Percentiles rank a stretch among this genome's conserved stretches.
Conservation (phyloP, 2,329 filamentous ascomycete species). For the Tolypocladium album region DNA sequence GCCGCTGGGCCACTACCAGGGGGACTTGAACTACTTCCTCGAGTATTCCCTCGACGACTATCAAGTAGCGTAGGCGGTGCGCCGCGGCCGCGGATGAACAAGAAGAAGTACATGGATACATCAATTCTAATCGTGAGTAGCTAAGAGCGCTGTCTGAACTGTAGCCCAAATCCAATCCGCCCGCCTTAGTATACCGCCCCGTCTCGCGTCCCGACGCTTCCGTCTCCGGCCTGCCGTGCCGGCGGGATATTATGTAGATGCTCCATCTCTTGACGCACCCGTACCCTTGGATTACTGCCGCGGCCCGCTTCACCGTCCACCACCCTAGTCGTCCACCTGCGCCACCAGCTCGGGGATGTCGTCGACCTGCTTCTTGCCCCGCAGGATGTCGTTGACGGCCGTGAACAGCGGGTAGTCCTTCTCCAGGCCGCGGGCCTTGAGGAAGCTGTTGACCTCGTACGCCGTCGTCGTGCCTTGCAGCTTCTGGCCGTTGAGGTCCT, state of each 20-base stretch:
- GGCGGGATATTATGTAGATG: background rate
- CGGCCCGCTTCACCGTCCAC: background rate
- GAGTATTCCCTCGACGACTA: slow-evolving; percentile 3
- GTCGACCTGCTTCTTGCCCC: slow-evolving; percentile 64
- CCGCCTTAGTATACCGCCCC: background rate
- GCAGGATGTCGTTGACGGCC: slow-evolving; percentile 70
- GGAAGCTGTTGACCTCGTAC: slow-evolving; percentile 79
- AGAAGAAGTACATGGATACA: background rate
- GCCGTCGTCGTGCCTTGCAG: slow-evolving; percentile 90
- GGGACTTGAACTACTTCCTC: slow-evolving; percentile 3
- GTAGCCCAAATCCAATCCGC: background rate
- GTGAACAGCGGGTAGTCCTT: slow-evolving; percentile 87
- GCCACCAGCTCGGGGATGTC: slow-evolving; percentile 65
- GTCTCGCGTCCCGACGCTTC: background rate
- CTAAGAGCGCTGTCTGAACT: background rate
- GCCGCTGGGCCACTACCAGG: slow-evolving; percentile 5
- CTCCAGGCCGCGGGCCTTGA: slow-evolving; percentile 68
- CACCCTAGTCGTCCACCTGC: slow-evolving; percentile 3
- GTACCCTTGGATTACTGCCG: background rate
- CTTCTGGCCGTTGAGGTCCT: slow-evolving; percentile 92
- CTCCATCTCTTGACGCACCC: background rate
- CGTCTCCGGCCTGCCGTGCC: background rate
- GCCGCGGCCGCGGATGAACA: background rate
- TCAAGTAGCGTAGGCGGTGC: slow-evolving; percentile 1
- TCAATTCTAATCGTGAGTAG: background rate